Conservation (phyloP, 2,329 filamentous ascomycete genomes). For the Hymenoscyphus repandus region DNA sequence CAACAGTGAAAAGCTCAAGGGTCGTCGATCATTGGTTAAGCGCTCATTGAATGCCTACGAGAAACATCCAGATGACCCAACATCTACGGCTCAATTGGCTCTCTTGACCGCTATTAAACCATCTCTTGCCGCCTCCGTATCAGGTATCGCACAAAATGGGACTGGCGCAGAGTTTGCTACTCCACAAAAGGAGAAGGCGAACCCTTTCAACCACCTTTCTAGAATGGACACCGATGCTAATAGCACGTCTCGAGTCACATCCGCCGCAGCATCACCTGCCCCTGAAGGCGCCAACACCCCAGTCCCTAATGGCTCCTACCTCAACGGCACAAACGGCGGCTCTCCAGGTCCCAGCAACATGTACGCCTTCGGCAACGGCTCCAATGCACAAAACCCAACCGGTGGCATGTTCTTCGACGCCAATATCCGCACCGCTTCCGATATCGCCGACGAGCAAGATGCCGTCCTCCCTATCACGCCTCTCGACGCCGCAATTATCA, state of each 20-base stretch:
- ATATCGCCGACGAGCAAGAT: constrained; percentile 66
- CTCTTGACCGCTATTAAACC: constrained; percentile 57
- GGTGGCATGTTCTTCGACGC: constrained; percentile 34
- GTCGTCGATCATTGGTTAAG: constrained; percentile 75
- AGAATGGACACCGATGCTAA: constrained; percentile 57
- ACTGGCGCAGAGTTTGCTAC: constrained; percentile 46
- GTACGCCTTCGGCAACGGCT: constrained; percentile 34
- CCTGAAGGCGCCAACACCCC: constrained; percentile 73
- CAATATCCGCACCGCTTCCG: constrained; percentile 35
- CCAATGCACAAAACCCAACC: constrained; percentile 38
- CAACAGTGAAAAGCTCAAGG: constrained; percentile 70
- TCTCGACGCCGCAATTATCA: constrained; percentile 84
- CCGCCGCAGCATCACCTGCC: constrained; percentile 79
- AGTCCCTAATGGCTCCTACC: constrained; percentile 43
- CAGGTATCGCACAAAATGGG: constrained; percentile 32
- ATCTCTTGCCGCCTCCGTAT: constrained; percentile 42
- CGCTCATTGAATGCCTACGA: constrained; percentile 94
- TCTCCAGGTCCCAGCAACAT: constrained; percentile 25
- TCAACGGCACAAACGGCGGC: constrained; percentile 33
- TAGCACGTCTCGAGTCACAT: constrained; percentile 70
- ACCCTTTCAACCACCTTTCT: constrained; percentile 64
- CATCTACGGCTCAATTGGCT: constrained; percentile 75
- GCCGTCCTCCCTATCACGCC: constrained; percentile 75
- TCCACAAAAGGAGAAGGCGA: constrained; percentile 57
- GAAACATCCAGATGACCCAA: constrained; percentile 79